These are phyloP conservation scores for Spathaspora sp. DNA, from an alignment of 805 yeast species.

Conservation along the genomic window DNA sequence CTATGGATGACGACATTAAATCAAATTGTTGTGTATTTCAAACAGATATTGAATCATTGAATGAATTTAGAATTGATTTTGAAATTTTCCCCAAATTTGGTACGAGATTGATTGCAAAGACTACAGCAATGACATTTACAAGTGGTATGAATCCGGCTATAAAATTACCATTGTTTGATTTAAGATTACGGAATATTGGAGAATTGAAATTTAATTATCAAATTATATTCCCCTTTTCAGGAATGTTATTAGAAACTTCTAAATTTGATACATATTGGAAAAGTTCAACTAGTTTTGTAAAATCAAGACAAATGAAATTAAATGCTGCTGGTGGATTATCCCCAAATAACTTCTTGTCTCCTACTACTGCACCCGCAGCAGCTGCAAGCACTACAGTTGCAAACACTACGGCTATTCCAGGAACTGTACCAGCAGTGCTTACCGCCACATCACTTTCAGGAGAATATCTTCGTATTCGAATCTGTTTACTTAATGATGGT, in stretches of 20 bases:
- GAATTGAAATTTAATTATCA: conserved; percentile 73
- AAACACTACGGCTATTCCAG: conserved; percentile 9
- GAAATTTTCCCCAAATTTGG: conserved; percentile 95
- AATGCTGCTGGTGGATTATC: conserved; percentile 40
- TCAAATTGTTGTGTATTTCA: conserved; percentile 71
- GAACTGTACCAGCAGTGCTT: conserved; percentile 58
- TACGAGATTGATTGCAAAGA: conserved; percentile 83
- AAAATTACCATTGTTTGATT: conserved; percentile 76
- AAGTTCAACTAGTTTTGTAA: conserved; percentile 60
- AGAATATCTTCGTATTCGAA: conserved; percentile 63
- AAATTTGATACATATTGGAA: conserved; percentile 98
- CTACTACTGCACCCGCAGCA: conserved; percentile 6
- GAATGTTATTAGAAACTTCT: conserved; percentile 78
- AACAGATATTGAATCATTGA: conserved; percentile 63
- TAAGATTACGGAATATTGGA: conserved; percentile 78
- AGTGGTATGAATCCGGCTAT: conserved; percentile 36
- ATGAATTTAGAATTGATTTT: conserved; percentile 70
- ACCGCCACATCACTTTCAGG: conserved; percentile 91
- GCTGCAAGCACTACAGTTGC: neutral
- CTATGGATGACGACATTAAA: conserved; percentile 55
- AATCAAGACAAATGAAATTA: conserved; percentile 23
- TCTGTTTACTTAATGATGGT: conserved; percentile 75
- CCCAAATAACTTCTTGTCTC: conserved; percentile 39
- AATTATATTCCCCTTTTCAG: conserved; percentile 85
- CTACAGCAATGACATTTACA: conserved; percentile 66